phyloP scores from a whole-genome alignment of 768 basidiomycete species.

The Sporobolomyces pararoseus region DNA sequence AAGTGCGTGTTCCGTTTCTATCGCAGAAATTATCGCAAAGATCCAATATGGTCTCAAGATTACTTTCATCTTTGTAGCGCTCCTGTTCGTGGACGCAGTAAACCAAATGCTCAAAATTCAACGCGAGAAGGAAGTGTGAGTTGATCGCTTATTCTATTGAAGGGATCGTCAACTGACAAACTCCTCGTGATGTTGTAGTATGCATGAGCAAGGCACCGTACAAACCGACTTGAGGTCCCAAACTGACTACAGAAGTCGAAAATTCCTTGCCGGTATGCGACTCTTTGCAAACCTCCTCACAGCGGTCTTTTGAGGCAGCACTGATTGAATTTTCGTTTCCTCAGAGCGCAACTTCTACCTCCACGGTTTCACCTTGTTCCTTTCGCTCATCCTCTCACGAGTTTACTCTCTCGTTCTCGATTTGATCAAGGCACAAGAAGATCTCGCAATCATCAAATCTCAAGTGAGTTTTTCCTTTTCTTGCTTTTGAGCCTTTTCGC shows the following conservation, averaged over 20 bases:
- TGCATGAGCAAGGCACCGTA: conserved; percentile 50
- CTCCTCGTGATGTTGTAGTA: conserved; percentile 49
- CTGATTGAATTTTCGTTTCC: background rate
- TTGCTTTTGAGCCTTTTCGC: background rate
- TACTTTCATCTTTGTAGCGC: conserved; percentile 63
- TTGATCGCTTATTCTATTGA: too few species aligned
- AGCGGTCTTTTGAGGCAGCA: too few species aligned
- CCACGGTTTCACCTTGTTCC: conserved; percentile 80
- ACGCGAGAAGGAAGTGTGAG: conserved; percentile 33
- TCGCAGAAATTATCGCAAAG: conserved; percentile 38
- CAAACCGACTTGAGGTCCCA: conserved; percentile 67
- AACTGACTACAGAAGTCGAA: conserved; percentile 82
- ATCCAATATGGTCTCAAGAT: conserved; percentile 45
- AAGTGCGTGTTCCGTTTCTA: too few species aligned
- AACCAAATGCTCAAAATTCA: conserved; percentile 75
- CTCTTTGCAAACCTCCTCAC: too few species aligned
- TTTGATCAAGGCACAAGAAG: conserved; percentile 82
- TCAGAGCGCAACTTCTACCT: conserved; percentile 86
- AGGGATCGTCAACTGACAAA: background rate
- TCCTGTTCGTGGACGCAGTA: conserved; percentile 85
- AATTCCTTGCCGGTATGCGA: conserved; percentile 71
- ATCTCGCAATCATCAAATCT: conserved; percentile 76
- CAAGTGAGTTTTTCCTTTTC: conserved; percentile 46
- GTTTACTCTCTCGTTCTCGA: conserved; percentile 89
- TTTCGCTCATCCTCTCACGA: conserved; percentile 87